Conservation (phyloP, 1,284 basidiomycete genomes). For the Athelia psychrophila region DNA sequence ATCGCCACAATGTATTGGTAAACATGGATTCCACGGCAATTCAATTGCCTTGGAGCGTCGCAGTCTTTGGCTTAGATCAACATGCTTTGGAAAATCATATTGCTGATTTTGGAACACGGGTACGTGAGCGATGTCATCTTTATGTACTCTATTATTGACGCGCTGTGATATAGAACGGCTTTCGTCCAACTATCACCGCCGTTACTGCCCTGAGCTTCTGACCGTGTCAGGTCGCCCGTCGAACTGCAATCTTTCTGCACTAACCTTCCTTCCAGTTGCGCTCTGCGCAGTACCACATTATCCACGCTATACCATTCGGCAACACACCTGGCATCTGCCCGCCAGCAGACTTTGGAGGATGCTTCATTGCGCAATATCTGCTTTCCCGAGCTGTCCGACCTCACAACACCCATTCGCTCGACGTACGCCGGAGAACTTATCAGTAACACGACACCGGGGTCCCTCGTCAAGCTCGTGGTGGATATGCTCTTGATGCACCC, state of each 20-base stretch:
- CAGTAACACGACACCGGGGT: slow-evolving; percentile 17
- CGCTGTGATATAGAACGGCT: slow-evolving; percentile 7
- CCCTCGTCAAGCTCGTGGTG: slow-evolving; percentile 46
- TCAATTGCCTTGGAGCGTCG: slow-evolving; percentile 48
- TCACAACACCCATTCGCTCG: slow-evolving; percentile 45
- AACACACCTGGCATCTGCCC: slow-evolving; percentile 28
- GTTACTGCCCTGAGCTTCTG: slow-evolving; percentile 42
- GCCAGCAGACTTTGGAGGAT: slow-evolving; percentile 41
- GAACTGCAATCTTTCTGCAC: slow-evolving; percentile 40
- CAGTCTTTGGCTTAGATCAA: slow-evolving; percentile 40
- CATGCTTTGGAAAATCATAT: slow-evolving; percentile 35
- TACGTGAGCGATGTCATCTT: slow-evolving; percentile 13
- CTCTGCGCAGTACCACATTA: slow-evolving; percentile 40
- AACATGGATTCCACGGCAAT: slow-evolving; percentile 17
- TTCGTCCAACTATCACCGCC: slow-evolving; percentile 39
- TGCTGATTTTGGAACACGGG: slow-evolving; percentile 32
- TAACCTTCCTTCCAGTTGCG: slow-evolving; percentile 28
- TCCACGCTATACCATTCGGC: slow-evolving; percentile 54
- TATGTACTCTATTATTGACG: neutral
- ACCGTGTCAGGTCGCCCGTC: slow-evolving; percentile 60
- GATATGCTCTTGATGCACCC: slow-evolving; percentile 56
- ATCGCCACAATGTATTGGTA: slow-evolving; percentile 27
- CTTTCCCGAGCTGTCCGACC: slow-evolving; percentile 46
- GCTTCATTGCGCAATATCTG: slow-evolving; percentile 37
- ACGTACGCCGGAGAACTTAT: slow-evolving; percentile 43